Percentiles rank a stretch among this genome's conserved stretches.
phyloP scores from a whole-genome alignment of 2,329 filamentous ascomycete species.

The Colletotrichum aenigma region DNA sequence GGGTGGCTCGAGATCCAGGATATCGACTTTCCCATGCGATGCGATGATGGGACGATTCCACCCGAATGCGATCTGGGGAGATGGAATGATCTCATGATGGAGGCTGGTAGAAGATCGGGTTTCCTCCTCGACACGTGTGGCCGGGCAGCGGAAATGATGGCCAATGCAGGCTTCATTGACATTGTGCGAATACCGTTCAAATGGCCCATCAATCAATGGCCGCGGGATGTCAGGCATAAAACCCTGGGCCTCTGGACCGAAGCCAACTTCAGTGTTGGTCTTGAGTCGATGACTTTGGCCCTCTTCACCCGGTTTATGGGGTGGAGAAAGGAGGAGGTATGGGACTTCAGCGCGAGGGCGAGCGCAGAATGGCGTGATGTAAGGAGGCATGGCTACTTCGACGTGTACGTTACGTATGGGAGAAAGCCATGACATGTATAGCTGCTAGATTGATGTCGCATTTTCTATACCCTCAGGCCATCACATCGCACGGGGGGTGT shows the following conservation, averaged over 20 bases:
- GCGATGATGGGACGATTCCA: constrained; percentile 31
- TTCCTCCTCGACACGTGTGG: constrained; percentile 30
- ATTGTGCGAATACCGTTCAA: constrained; percentile 26
- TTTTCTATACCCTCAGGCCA: background rate
- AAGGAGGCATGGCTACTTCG: constrained; percentile 22
- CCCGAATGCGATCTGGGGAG: constrained; percentile 24
- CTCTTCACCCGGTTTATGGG: constrained; percentile 29
- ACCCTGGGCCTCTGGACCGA: constrained; percentile 25
- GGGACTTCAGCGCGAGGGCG: constrained; percentile 24
- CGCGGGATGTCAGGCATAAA: constrained; percentile 28
- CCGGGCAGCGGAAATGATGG: constrained; percentile 28
- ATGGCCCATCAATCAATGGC: constrained; percentile 32
- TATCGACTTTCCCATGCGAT: constrained; percentile 33
- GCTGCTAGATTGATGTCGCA: background rate
- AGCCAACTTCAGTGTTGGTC: constrained; percentile 24
- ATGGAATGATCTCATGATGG: constrained; percentile 33
- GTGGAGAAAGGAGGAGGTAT: constrained; percentile 28
- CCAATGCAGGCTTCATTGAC: constrained; percentile 27
- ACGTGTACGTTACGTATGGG: constrained; percentile 24
- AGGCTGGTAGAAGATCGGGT: constrained; percentile 30
- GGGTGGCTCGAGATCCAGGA: constrained; percentile 44
- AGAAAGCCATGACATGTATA: constrained; percentile 1
- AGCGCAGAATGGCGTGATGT: constrained; percentile 18
- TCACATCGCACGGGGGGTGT: background rate
- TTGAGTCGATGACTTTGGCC: constrained; percentile 29